These are phyloP conservation scores for Plasmodium inui DNA, from an alignment of 169 alveolate genomes.

Conservation along the genomic window DNA sequence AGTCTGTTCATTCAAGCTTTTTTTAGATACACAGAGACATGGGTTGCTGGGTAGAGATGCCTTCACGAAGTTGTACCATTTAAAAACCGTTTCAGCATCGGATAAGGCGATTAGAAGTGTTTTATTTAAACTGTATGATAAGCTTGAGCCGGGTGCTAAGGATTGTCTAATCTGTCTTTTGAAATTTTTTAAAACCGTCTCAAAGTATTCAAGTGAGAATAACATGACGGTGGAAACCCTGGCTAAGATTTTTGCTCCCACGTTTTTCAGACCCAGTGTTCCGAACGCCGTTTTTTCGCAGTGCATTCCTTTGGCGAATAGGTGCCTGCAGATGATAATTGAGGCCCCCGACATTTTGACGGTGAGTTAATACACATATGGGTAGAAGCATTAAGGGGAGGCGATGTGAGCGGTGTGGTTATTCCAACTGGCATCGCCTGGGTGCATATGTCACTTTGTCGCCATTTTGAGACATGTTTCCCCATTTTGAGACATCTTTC, in stretches of 20 bases:
- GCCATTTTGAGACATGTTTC: neutral
- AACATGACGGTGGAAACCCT: conserved; percentile 50
- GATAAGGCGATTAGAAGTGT: conserved; percentile 31
- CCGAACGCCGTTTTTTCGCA: conserved; percentile 40
- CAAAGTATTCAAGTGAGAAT: conserved; percentile 54
- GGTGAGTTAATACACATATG: neutral
- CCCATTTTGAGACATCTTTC: neutral
- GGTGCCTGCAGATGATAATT: conserved; percentile 42
- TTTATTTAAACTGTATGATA: conserved; percentile 36
- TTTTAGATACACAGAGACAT: conserved; percentile 81
- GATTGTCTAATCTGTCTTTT: conserved; percentile 44
- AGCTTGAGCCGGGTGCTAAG: conserved; percentile 37
- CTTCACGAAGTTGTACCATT: conserved; percentile 38
- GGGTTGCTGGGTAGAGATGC: conserved; percentile 81
- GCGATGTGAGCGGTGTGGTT: neutral
- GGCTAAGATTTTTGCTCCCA: conserved; percentile 39
- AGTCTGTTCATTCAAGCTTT: conserved; percentile 79
- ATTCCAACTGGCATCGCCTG: neutral
- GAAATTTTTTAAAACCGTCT: conserved; percentile 49
- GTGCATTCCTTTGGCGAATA: conserved; percentile 54
- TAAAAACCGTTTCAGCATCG: conserved; percentile 62
- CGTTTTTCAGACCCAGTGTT: conserved; percentile 37
- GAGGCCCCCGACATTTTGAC: conserved; percentile 45
- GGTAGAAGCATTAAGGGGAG: neutral
- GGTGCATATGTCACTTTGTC: neutral